These are phyloP conservation scores for Truncatella angustata DNA, from an alignment of 2,329 filamentous ascomycete species.

Conservation along the genomic window DNA sequence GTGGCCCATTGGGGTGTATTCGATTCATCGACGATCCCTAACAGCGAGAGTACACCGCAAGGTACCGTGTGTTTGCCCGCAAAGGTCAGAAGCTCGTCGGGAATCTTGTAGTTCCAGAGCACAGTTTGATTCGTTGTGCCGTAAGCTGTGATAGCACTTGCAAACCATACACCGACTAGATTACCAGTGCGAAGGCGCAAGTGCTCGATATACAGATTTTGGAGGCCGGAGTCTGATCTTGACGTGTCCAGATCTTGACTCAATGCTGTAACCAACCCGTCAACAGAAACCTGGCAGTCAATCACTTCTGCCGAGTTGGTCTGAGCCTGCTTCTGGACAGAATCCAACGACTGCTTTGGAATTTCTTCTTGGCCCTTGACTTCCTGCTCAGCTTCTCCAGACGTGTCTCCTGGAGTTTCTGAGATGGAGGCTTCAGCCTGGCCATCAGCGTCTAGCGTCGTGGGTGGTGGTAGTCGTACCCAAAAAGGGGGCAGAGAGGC, in stretches of 20 bases:
- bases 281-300: constrained; percentile 47
- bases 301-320: constrained; percentile 30
- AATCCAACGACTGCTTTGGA: constrained; percentile 32
- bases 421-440: constrained; percentile 1
- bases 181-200: constrained; percentile 33
- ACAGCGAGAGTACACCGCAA: constrained; percentile 57
- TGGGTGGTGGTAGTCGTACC: constrained; percentile 44
- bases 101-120: constrained; percentile 61
- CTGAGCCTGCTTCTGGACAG: constrained; percentile 30
- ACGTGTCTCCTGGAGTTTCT: neutral
- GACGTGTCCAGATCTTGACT: constrained; percentile 32
- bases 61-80: constrained; percentile 52
- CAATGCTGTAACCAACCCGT: constrained; percentile 46
- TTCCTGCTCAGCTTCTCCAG: constrained; percentile 3
- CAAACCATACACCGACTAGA: constrained; percentile 53
- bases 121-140: constrained; percentile 53
- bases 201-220: constrained; percentile 46
- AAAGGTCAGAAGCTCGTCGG: constrained; percentile 49
- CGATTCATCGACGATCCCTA: constrained; percentile 46
- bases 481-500: constrained; percentile 59
- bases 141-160: constrained; percentile 53
- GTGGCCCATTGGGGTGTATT: constrained; percentile 56
- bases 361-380: constrained; percentile 12
- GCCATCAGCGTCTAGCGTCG: constrained; percentile 3
- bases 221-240: constrained; percentile 24